A percentile compares a stretch with the other conserved stretches of the same genome.
phyloP scores from a whole-genome alignment of 208 protist species.

The Acanthamoeba lenticulata region DNA sequence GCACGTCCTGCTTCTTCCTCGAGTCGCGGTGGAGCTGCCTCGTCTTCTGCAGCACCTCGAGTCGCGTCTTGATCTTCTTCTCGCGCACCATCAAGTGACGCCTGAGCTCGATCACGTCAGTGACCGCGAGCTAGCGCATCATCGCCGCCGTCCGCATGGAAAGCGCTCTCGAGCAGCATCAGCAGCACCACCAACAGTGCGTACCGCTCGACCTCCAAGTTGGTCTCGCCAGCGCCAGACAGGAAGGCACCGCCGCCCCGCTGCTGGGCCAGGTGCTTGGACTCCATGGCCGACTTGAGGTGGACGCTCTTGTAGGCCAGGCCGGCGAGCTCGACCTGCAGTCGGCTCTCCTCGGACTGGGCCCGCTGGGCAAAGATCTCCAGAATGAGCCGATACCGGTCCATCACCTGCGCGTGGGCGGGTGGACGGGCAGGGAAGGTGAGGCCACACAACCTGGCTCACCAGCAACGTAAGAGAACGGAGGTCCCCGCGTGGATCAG shows the following conservation, averaged over 20 bases:
- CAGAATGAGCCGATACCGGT: conserved; percentile 47
- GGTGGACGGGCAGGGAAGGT: not conserved
- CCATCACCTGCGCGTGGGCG: conserved; percentile 15
- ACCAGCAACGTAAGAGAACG: too few relatives aligned
- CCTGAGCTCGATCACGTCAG: not conserved
- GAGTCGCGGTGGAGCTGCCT: conserved; percentile 13
- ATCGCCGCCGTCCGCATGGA: not conserved
- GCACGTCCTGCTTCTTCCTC: conserved; percentile 47
- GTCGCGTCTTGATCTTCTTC: conserved; percentile 42
- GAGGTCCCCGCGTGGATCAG: not conserved
- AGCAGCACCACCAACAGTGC: not conserved
- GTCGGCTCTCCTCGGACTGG: conserved; percentile 13
- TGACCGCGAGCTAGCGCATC: not conserved
- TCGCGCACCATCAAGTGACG: not conserved
- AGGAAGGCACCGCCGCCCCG: conserved; percentile 59
- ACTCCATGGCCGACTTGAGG: conserved; percentile 44
- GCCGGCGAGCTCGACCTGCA: conserved; percentile 47
- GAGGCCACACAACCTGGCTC: too few relatives aligned
- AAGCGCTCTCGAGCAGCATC: too few relatives aligned
- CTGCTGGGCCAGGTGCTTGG: conserved; percentile 33
- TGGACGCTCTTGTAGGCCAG: conserved; percentile 46
- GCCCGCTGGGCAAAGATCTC: conserved; percentile 48
- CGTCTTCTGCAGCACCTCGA: conserved; percentile 21
- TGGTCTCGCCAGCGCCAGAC: conserved; percentile 52
- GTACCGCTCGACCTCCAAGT: conserved; percentile 30